phyloP scores from a whole-genome alignment of 495 filamentous ascomycete genomes.

The Aspergillus ostianus region DNA sequence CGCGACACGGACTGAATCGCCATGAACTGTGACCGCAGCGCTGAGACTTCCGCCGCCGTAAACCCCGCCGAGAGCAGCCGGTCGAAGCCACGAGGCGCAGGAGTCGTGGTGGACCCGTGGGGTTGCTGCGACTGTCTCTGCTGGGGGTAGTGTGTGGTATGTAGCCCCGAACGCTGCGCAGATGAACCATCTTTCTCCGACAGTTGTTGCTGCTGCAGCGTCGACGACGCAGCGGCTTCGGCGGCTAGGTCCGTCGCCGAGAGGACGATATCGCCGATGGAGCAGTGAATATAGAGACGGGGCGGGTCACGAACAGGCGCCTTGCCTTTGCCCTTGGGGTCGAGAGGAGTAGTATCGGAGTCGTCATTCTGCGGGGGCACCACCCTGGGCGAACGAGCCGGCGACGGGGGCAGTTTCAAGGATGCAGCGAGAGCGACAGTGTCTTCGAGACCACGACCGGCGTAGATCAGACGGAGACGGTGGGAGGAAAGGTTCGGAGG shows the following conservation, averaged over 20 bases:
- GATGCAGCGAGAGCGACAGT: constrained; percentile 59
- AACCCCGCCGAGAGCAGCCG: constrained; percentile 78
- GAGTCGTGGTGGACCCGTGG: constrained; percentile 42
- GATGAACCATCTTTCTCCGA: not conserved
- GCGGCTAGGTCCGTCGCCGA: constrained; percentile 62
- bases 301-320: constrained; percentile 45
- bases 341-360: constrained; percentile 21
- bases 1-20: constrained; percentile 71
- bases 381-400: constrained; percentile 30
- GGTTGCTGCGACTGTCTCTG: constrained; percentile 8
- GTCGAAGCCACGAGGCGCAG: constrained; percentile 85
- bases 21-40: constrained; percentile 81
- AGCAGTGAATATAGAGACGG: constrained; percentile 85
- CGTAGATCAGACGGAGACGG: constrained; percentile 82
- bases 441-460: constrained; percentile 80
- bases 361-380: constrained; percentile 21
- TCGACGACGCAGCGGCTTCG: constrained; percentile 59
- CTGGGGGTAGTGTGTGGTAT: not conserved
- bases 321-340: constrained; percentile 55
- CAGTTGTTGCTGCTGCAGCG: constrained; percentile 17
- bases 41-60: constrained; percentile 73
- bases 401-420: constrained; percentile 59
- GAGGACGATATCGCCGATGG: constrained; percentile 66
- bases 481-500: constrained; percentile 57
- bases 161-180: not conserved